Evolutionary conservation across 2,329 filamentous ascomycete genomes (phyloP).

Genomic region (Plectosphaerella sp.): DNA sequence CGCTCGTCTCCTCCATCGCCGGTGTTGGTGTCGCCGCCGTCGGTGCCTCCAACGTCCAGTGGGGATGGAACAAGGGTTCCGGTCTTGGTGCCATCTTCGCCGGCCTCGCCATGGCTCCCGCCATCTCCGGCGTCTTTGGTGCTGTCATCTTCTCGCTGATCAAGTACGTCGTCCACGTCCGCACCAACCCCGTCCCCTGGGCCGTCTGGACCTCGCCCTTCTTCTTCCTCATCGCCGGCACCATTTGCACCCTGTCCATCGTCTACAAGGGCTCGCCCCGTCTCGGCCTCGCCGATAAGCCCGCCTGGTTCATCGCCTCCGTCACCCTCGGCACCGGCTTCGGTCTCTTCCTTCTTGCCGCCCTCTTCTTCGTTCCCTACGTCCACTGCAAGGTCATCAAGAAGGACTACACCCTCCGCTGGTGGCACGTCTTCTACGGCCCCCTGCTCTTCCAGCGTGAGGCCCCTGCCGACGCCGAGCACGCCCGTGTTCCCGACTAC

Average conservation of each 20-base stretch:
- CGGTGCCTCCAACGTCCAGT: conserved; percentile 56
- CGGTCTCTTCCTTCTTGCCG: conserved; percentile 54
- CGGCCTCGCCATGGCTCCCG: conserved; percentile 65
- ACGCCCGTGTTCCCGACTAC: conserved; percentile 65
- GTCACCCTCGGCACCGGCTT: conserved; percentile 61
- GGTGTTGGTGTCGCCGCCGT: conserved; percentile 65
- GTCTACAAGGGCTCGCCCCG: conserved; percentile 76
- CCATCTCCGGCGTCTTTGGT: conserved; percentile 59
- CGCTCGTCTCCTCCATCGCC: conserved; percentile 62
- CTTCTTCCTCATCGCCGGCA: conserved; percentile 72
- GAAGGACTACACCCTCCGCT: conserved; percentile 59
- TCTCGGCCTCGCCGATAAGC: conserved; percentile 60
- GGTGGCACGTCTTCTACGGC: conserved; percentile 57
- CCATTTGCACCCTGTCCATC: conserved; percentile 69
- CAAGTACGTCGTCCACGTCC: conserved; percentile 65
- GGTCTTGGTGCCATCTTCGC: conserved; percentile 69
- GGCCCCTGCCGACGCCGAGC: conserved; percentile 43
- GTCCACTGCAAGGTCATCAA: conserved; percentile 63
- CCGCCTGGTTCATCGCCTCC: conserved; percentile 59
- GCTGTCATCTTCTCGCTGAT: conserved; percentile 68
- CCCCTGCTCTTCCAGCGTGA: conserved; percentile 60
- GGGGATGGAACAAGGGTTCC: conserved; percentile 65
- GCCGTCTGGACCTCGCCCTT: conserved; percentile 68
- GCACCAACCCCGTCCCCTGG: conserved; percentile 66
- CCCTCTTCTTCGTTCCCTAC: conserved; percentile 69